Base-by-base conservation (phyloP, 1,139 yeast species). In the Kazachstania sp. region DNA sequence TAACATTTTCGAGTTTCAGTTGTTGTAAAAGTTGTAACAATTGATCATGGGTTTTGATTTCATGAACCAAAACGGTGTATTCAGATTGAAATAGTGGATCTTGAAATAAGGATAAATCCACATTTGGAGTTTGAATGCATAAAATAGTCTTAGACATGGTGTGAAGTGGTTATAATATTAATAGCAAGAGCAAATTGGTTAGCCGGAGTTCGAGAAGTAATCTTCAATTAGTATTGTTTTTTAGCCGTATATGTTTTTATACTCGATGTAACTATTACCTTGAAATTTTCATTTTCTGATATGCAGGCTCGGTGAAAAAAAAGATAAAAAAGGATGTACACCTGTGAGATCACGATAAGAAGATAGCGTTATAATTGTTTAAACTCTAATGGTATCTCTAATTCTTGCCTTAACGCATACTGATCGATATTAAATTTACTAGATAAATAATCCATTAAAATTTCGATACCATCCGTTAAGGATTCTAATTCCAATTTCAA, bases 391-490 rank as follows among this genome's bases (percentile, higher is more conserved):
- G 57, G 58, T 2, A 55, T 51, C 3, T 43, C 48, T 7, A 53
- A 47, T 39, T 60, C 66, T 19, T 49, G 46, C 34, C 56, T 46
- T 15, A 64, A 45, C 19, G 51, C 46, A n/a, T 40, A 45, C 43
- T 52, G 40, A 29, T 54, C 47, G 13, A 56, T 45, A 20, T 44
- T 38, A 45, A 48, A 59, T 20, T 51, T 57, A 18, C 51, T 51
- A 26, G 53, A 48, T 3, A 63, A 48, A 37, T 52, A 59, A 6
- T 52, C 56, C 3, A 56, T 41, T 3, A 62, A 35, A 11, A 57
- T 45, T 37, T 63, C 65, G 35, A 62, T 59, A 40, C 61, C 60
- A 38, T 62, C 64, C 11, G 61, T 55, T 26, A 53, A 42, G 12
- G 36, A 41, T 4, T 54, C 56, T 12, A 60, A 49, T 18, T 48